These are phyloP conservation scores for Eragrostis tef DNA, from an alignment of 202 grass and related monocot genomes.

Conservation along the genomic window DNA sequence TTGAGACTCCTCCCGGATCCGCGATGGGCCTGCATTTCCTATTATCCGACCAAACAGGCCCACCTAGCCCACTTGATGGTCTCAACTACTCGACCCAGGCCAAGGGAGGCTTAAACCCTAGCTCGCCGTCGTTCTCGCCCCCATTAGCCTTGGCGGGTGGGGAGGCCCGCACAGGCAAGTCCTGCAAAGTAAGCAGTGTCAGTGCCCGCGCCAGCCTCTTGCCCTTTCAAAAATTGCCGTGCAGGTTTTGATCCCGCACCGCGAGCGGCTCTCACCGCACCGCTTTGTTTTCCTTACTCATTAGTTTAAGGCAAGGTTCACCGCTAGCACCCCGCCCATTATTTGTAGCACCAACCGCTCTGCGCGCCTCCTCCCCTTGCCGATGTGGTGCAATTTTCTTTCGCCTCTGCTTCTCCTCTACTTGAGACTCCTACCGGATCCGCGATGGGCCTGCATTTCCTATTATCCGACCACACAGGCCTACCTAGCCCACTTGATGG, in stretches of 20 bases:
- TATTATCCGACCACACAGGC: not conserved
- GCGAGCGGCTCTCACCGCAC: slow-evolving; percentile 78
- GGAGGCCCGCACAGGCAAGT: slow-evolving; percentile 80
- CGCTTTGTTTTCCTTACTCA: slow-evolving; percentile 98
- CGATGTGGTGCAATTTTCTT: slow-evolving; percentile 44
- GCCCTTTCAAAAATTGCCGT: slow-evolving; percentile 70
- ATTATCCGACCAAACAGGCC: not conserved
- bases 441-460: not conserved
- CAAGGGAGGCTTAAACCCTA: slow-evolving; percentile 45
- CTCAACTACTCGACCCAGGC: not conserved
- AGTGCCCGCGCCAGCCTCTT: slow-evolving; percentile 62
- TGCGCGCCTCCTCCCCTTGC: not conserved
- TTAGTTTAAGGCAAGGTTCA: slow-evolving; percentile 79
- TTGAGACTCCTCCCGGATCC: not conserved
- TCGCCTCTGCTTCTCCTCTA: not conserved
- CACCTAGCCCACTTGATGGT: not conserved
- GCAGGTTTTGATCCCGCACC: slow-evolving; percentile 50
- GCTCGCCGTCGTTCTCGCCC: slow-evolving; percentile 10
- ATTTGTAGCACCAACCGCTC: not conserved
- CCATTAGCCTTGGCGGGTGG: slow-evolving; percentile 35
- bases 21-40: not conserved
- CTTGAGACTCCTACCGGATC: not conserved
- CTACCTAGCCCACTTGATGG: not conserved
- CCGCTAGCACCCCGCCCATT: not conserved
- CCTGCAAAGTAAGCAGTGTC: slow-evolving; percentile 97